Conservation (phyloP, 768 basidiomycete species). For the Boletus subparvulus region DNA sequence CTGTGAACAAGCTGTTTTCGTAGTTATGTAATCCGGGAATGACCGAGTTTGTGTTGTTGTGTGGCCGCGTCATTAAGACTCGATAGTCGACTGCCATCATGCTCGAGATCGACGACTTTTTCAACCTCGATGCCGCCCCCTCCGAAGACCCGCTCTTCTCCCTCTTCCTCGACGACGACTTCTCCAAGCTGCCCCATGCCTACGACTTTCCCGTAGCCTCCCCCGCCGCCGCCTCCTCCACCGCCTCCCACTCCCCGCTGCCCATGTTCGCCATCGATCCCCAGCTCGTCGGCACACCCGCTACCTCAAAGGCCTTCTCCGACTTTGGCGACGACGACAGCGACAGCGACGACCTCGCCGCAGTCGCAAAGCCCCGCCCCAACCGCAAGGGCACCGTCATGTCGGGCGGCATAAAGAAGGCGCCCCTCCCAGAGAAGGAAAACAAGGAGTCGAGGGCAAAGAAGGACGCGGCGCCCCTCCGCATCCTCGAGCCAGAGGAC, state of each 20-base stretch:
- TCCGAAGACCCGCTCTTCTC: constrained; percentile 40
- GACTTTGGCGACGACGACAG: constrained; percentile 40
- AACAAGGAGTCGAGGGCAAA: constrained; percentile 20
- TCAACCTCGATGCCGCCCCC: constrained; percentile 61
- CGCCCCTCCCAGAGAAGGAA: constrained; percentile 40
- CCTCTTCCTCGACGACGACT: constrained; percentile 47
- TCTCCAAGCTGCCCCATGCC: constrained; percentile 30
- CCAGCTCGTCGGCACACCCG: constrained; percentile 68
- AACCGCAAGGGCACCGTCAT: constrained; percentile 65
- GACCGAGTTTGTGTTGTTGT: background rate
- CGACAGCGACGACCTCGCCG: constrained; percentile 19
- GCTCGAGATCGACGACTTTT: constrained; percentile 53
- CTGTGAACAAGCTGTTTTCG: constrained; percentile 91
- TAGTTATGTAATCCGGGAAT: constrained; percentile 17
- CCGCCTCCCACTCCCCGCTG: constrained; percentile 29
- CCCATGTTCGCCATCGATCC: constrained; percentile 63
- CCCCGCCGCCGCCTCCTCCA: constrained; percentile 20
- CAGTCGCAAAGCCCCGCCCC: constrained; percentile 46
- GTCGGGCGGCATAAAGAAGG: constrained; percentile 73
- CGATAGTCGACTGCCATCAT: background rate
- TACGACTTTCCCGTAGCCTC: constrained; percentile 32
- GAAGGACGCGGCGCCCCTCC: constrained; percentile 31
- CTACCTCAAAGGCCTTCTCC: constrained; percentile 44
- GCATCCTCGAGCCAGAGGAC: constrained; percentile 51
- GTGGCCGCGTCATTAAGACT: too few species aligned